Evolutionary conservation across 441 rosid species (phyloP), one percentile per base, ranked within the genome.

Genomic region (Raphanus hybrid): DNA sequence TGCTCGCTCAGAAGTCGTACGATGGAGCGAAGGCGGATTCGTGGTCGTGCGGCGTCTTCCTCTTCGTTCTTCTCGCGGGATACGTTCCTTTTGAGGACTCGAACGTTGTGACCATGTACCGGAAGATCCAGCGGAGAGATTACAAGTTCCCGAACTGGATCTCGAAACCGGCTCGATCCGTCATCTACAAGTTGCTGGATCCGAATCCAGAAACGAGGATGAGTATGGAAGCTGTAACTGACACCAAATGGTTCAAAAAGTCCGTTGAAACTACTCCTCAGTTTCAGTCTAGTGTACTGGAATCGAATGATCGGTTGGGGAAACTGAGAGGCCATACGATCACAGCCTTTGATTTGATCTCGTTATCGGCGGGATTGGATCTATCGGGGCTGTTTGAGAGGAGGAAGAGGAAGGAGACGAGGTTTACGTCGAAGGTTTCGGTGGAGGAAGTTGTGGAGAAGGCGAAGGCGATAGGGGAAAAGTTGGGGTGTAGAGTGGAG

Each of bases 21-120:
- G 90, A 90, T 55, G 98, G 97, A 3, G 81, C 89, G 1, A 87
- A 86, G 69, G 93, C 97, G 7, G 97, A 94, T 59, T 92, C 97
- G 1, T 94, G 98, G 98, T 94, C 98, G 5, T 94, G 98, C 43
- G 99, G 99, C 16, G 97, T 94, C 2, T 86, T 94, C 3, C 82
- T 92, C 11, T 92, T 75, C 63, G 86, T 86, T 23, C 32, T 94
- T 9, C 70, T 92, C 18, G 78, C 91, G 0, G 97, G 94, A 26
- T 71, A 23, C 18, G 45, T 94, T 75, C 98, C 98, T 18, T 94
- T 89, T 18, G 89, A 92, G 16, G 92, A 91, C 54, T 64, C 80
- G 27, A 89, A 88, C 74, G 70, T 90, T 60, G 78, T 82, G 3
- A 23, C 72, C 0, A 82, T 94, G 97, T 92, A 84, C 34, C 83